Percentiles rank a stretch among this genome's conserved stretches.
Conservation (phyloP, 169 alveolate genomes). For the Plasmodium coatneyi region DNA sequence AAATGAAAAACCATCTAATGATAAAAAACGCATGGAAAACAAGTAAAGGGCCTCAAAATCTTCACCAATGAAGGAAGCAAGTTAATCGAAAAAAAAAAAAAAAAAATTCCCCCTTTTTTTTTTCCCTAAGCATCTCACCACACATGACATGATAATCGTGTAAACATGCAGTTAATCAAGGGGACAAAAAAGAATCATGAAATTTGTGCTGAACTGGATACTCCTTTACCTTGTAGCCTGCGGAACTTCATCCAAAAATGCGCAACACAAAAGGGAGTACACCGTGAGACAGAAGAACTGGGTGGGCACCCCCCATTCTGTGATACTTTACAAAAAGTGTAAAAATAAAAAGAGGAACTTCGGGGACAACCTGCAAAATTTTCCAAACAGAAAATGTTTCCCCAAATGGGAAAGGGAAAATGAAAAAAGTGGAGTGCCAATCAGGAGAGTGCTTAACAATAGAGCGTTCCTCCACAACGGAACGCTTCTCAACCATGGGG, state of each 20-base stretch:
- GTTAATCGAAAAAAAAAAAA: background rate
- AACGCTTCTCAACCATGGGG: background rate
- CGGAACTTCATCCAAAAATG: conserved; percentile 9
- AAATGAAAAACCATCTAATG: background rate
- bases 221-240: background rate
- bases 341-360: background rate
- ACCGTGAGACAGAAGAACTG: background rate
- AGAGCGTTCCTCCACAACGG: background rate
- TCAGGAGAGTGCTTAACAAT: background rate
- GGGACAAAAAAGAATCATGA: conserved; percentile 13
- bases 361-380: background rate
- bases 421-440: background rate
- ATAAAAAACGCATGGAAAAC: background rate
- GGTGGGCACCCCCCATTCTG: background rate
- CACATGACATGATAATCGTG: background rate
- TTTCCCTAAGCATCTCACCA: background rate
- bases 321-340: background rate
- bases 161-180: background rate
- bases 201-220: conserved; percentile 3
- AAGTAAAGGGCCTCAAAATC: background rate
- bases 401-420: conserved; percentile 14
- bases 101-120: background rate
- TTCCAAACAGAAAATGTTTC: background rate
- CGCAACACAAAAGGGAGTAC: background rate
- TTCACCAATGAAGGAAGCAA: background rate